These are phyloP conservation scores for Bisporella sp. DNA, from an alignment of 2,329 filamentous ascomycete genomes.

Conservation along the genomic window DNA sequence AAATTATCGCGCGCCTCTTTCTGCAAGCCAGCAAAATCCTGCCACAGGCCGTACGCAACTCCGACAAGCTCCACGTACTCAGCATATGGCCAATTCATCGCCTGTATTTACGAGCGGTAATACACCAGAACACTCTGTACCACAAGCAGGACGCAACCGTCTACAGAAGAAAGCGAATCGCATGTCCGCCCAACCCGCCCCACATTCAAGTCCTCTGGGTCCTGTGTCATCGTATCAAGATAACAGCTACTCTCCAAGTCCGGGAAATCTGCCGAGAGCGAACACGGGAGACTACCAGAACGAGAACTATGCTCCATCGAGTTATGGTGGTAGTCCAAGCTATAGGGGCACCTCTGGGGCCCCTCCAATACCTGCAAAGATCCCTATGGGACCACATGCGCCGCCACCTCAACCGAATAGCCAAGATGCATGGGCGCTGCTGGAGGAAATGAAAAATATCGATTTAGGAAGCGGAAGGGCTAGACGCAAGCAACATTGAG, in stretches of 20 bases:
- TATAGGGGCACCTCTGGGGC: slow-evolving; percentile 30
- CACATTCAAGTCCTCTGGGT: slow-evolving; percentile 22
- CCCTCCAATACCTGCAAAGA: slow-evolving; percentile 64
- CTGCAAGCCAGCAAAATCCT: slow-evolving; percentile 42
- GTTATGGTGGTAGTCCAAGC: slow-evolving; percentile 23
- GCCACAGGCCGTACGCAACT: slow-evolving; percentile 44
- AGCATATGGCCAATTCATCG: slow-evolving; percentile 33
- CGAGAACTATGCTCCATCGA: slow-evolving; percentile 23
- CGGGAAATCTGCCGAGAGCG: slow-evolving; percentile 17
- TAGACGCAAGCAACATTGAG: slow-evolving; percentile 9
- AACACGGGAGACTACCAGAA: slow-evolving; percentile 21
- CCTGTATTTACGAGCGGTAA: slow-evolving; percentile 22
- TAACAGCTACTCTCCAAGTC: slow-evolving; percentile 14
- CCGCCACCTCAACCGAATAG: slow-evolving; percentile 25
- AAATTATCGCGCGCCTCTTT: slow-evolving; percentile 33
- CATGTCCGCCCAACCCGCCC: slow-evolving; percentile 20
- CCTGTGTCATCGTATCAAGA: slow-evolving; percentile 25
- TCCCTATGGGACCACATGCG: slow-evolving; percentile 48
- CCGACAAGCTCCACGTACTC: slow-evolving; percentile 42
- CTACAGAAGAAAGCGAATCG: slow-evolving; percentile 53
- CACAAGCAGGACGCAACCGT: slow-evolving; percentile 44
- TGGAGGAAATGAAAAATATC: slow-evolving; percentile 64
- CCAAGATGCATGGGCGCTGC: slow-evolving; percentile 47
- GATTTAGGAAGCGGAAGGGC: slow-evolving; percentile 54
- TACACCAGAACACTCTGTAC: slow-evolving; percentile 30